These are phyloP conservation scores for Diphasiastrum complanatum DNA, from an alignment of 83 land plant genomes.

Conservation along the genomic window DNA sequence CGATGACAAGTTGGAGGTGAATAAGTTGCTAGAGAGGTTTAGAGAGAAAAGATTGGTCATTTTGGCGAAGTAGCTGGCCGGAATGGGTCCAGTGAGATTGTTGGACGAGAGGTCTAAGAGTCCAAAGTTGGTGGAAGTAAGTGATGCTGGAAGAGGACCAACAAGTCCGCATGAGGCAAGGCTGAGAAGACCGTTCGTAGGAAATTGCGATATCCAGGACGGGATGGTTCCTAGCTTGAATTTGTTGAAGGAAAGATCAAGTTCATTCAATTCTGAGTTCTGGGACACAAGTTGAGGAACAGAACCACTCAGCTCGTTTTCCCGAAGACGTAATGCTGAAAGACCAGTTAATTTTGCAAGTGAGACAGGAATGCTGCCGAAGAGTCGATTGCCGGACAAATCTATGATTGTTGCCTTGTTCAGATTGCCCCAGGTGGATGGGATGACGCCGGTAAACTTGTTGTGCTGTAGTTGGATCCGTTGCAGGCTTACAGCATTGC, in stretches of 20 bases:
- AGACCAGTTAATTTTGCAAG: background rate
- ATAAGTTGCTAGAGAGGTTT: too few relatives aligned
- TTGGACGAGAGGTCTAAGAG: background rate
- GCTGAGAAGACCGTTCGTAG: background rate
- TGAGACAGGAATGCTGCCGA: conserved; percentile 1
- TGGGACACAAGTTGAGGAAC: background rate
- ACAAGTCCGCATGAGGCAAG: background rate
- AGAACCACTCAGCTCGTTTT: background rate
- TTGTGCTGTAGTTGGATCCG: conserved; percentile 5
- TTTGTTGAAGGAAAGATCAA: conserved; percentile 2
- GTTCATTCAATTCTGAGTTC: background rate
- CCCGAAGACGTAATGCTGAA: background rate
- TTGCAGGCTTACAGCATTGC: background rate
- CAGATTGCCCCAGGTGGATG: background rate
- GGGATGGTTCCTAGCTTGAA: conserved; percentile 5
- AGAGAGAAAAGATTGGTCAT: background rate
- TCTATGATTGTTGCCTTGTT: too few relatives aligned
- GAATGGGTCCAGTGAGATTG: conserved; percentile 1
- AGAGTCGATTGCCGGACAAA: background rate
- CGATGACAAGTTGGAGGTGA: too few relatives aligned
- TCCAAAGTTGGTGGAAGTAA: background rate
- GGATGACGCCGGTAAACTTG: conserved; percentile 2
- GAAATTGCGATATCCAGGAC: background rate
- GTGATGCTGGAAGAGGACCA: background rate
- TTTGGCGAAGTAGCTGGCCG: background rate